These are phyloP conservation scores for Closterium sp. DNA, from an alignment of 139 green algal species.

Conservation along the genomic window DNA sequence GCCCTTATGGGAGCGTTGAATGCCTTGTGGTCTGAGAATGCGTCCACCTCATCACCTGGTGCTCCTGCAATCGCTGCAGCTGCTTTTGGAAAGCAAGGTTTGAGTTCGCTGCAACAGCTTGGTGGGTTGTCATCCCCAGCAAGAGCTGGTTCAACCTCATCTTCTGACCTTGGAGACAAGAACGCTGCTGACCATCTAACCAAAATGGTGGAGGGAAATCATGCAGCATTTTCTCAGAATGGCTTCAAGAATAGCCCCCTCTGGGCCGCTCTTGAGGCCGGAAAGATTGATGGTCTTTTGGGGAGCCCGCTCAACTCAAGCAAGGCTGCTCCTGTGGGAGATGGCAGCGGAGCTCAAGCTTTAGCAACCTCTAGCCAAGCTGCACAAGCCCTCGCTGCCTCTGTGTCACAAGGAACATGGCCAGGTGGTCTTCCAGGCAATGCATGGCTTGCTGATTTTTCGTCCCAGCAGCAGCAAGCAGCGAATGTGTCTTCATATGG, in stretches of 20 bases:
- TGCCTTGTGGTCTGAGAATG: neutral
- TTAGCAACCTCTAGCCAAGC: neutral
- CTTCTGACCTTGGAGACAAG: neutral
- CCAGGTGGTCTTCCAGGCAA: neutral
- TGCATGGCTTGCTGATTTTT: neutral
- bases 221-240: neutral
- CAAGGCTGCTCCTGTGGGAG: neutral
- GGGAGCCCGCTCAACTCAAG: neutral
- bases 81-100: neutral
- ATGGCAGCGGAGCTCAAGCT: neutral
- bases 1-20: neutral
- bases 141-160: neutral
- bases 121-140: neutral
- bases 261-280: neutral
- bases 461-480: neutral
- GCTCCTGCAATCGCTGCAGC: neutral
- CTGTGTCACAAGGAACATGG: neutral
- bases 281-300: neutral
- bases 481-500: neutral
- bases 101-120: neutral
- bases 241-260: neutral
- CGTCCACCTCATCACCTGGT: neutral
- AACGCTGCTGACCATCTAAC: neutral
- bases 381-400: neutral
- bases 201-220: neutral